A percentile compares a stretch with the other conserved stretches of the same genome.
phyloP scores from a whole-genome alignment of 345 rosid genomes.

The Brassica rapa region DNA sequence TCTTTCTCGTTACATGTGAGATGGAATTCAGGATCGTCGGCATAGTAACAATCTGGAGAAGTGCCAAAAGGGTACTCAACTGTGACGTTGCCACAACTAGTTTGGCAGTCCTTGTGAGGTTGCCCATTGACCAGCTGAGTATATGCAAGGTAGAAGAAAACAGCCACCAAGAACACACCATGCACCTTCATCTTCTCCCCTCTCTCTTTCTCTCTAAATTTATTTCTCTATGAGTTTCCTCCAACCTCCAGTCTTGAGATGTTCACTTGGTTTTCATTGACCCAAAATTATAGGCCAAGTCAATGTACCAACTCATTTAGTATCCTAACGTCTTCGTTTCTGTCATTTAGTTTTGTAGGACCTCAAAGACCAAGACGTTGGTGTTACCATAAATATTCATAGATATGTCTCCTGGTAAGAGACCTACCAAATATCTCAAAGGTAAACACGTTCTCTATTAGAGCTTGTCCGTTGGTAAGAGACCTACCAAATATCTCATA shows the following conservation, averaged over 20 bases:
- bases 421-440: too few species aligned
- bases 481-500: not conserved
- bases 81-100: slow-evolving; percentile 35
- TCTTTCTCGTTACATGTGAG: slow-evolving; percentile 7
- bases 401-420: not conserved
- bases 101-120: slow-evolving; percentile 19
- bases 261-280: not conserved
- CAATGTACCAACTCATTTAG: not conserved
- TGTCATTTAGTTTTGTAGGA: not conserved
- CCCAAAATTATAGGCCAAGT: not conserved
- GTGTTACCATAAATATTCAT: not conserved
- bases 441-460: not conserved
- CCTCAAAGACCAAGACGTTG: not conserved
- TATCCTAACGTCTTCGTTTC: not conserved
- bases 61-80: slow-evolving; percentile 48
- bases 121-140: slow-evolving; percentile 6
- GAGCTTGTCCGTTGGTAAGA: not conserved
- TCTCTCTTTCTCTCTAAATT: not conserved
- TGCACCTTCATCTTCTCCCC: not conserved
- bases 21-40: slow-evolving; percentile 8
- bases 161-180: slow-evolving; percentile 8
- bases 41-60: slow-evolving; percentile 31
- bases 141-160: not conserved
- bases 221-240: not conserved
- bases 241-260: not conserved